Evolutionary conservation across 768 basidiomycete species (phyloP).

Genomic region (Rhizopogon roseolus): DNA sequence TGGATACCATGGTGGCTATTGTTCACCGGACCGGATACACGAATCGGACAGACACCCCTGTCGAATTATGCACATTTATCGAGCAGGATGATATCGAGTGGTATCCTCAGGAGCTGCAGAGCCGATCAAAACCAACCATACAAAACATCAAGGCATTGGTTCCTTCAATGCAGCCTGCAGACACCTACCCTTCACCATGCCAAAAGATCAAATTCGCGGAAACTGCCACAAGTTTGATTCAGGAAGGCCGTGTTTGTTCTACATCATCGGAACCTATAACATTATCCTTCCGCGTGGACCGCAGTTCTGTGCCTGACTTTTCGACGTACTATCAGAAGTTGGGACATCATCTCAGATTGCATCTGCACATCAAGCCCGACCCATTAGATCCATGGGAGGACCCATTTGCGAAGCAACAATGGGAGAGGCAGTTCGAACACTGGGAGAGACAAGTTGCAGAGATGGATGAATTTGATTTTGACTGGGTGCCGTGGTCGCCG

Average conservation of each 20-base stretch:
- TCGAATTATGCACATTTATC: neutral
- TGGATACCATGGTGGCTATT: neutral
- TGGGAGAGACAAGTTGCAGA: no score
- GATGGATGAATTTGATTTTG: neutral
- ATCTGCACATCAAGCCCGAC: neutral
- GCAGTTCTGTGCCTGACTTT: neutral
- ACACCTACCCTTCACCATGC: neutral
- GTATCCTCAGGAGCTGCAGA: neutral
- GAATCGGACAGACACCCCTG: slow-evolving; percentile 3
- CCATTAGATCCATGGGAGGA: neutral
- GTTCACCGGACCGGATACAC: slow-evolving; percentile 2
- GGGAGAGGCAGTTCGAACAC: neutral
- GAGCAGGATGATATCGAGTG: neutral
- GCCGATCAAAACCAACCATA: neutral
- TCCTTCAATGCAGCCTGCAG: neutral
- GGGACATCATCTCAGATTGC: neutral
- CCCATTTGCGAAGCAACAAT: neutral
- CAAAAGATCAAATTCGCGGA: neutral
- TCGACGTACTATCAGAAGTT: neutral
- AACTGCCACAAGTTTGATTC: neutral
- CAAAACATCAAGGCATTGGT: neutral
- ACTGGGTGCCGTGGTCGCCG: slow-evolving; percentile 2
- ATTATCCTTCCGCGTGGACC: neutral
- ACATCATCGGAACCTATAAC: neutral
- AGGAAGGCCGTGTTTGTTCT: neutral